Evolutionary conservation across 352 stramenopile species (phyloP).

Genomic region (Pythium brassicae): DNA sequence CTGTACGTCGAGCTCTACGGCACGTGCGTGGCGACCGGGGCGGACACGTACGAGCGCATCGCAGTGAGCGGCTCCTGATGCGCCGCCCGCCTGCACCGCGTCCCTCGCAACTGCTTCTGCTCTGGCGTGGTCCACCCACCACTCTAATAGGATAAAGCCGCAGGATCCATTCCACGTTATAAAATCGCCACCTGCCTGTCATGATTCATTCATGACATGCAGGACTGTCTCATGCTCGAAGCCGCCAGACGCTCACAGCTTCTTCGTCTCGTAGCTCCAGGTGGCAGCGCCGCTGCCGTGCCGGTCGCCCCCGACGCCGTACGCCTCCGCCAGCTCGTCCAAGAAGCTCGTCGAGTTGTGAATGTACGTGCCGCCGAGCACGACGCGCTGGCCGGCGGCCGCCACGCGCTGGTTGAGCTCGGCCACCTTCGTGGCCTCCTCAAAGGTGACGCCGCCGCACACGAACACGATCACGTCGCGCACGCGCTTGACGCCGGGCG

Average conservation of each 20-base stretch:
- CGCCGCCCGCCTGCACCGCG: not conserved
- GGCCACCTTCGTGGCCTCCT: slow-evolving; percentile 97
- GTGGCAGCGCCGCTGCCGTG: slow-evolving; percentile 7
- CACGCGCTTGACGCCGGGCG: slow-evolving; percentile 94
- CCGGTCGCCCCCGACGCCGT: slow-evolving; percentile 28
- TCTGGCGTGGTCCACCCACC: too few species aligned
- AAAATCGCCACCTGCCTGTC: too few species aligned
- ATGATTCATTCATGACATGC: too few species aligned
- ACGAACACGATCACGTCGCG: slow-evolving; percentile 98
- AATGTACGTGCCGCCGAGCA: slow-evolving; percentile 95
- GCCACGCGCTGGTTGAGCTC: slow-evolving; percentile 93
- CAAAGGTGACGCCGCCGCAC: slow-evolving; percentile 97
- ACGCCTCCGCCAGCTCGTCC: slow-evolving; percentile 84
- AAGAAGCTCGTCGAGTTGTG: slow-evolving; percentile 98
- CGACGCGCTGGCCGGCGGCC: slow-evolving; percentile 81
- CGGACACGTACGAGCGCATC: slow-evolving; percentile 67
- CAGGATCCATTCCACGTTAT: too few species aligned
- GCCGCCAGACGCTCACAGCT: slow-evolving; percentile 23
- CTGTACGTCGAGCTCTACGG: slow-evolving; percentile 76
- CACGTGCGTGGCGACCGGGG: slow-evolving; percentile 35
- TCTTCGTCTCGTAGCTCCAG: slow-evolving; percentile 67
- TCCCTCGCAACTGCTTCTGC: not conserved
- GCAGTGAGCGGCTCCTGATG: slow-evolving; percentile 16
- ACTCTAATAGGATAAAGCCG: too few species aligned
- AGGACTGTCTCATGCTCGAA: too few species aligned